Evolutionary conservation across 129 eudicot genomes (phyloP), one percentile per base, ranked within the genome.

Genomic region (Artemisia annua): DNA sequence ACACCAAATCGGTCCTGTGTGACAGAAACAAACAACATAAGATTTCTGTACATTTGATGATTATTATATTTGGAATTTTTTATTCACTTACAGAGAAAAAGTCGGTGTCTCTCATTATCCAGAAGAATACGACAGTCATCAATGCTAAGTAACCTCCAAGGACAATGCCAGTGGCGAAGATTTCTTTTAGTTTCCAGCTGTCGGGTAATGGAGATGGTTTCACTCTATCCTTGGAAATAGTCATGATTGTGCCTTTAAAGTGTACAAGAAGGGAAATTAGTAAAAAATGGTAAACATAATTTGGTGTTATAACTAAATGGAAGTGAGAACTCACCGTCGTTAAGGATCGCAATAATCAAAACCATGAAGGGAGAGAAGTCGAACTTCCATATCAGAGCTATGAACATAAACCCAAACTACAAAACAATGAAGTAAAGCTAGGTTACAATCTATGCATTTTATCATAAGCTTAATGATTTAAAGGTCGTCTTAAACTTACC

Each of bases 301-400:
- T 10, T 49, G 70, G 49, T 13, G 15, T 32, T 7, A 3, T 2
- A 39, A 39, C 46, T 39, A 2, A 48, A 22, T 51, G 28, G 13
- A 71, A 58, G 75, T 10, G 22, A 48, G 71, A 63, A 66, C 87
- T 69, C 78, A 94, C 99, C 97, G 20, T 94, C 97, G 55, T 93
- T 93, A 19, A 93, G 86, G 71, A 93, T 90, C 52, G 98, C 98
- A 66, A 93, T 93, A 75, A 93, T 93, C 89, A 93, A 75, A 90
- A 93, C 98, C 98, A 93, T 93, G 86, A 93, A 93, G 6, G 98
- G 97, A 16, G 98, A 86, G 85, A 93, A 93, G 80, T 93, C 98
- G 13, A 87, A 93, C 78, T 81, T 86, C 97, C 98, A 93, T 58
- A 93, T 90, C 91, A 93, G 78, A n/a, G 98, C 98, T 67, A 93